phyloP scores from a whole-genome alignment of 495 filamentous ascomycete species.

The Xylaria nigripes region DNA sequence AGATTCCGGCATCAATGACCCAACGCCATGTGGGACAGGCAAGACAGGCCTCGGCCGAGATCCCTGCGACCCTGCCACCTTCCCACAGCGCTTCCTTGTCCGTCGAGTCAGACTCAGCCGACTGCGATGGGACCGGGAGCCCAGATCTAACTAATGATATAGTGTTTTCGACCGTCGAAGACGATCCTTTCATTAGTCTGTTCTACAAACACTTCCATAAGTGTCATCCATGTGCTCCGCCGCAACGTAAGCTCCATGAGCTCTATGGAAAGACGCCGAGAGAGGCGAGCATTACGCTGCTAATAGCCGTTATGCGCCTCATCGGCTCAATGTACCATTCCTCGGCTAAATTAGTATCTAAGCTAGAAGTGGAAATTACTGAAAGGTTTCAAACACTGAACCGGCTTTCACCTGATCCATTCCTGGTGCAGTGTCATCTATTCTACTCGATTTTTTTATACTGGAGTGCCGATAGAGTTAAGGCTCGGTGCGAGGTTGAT shows the following conservation, averaged over 20 bases:
- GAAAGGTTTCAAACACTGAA: slow-evolving; percentile 30
- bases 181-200: slow-evolving; percentile 36
- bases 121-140: neutral
- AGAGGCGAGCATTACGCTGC: slow-evolving; percentile 20
- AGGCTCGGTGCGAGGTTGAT: slow-evolving; percentile 45
- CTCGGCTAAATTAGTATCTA: slow-evolving; percentile 13
- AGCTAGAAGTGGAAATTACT: slow-evolving; percentile 24
- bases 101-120: neutral
- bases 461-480: slow-evolving; percentile 48
- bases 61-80: neutral
- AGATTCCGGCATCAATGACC: neutral
- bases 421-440: slow-evolving; percentile 54
- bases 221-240: slow-evolving; percentile 49
- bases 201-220: slow-evolving; percentile 51
- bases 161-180: slow-evolving; percentile 9
- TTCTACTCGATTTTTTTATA: slow-evolving; percentile 58
- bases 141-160: neutral
- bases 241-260: slow-evolving; percentile 27
- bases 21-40: neutral
- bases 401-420: slow-evolving; percentile 38
- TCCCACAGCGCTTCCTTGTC: neutral
- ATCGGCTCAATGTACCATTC: slow-evolving; percentile 41
- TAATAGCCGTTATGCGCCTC: slow-evolving; percentile 47
- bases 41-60: neutral
- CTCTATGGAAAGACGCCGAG: neutral